phyloP scores from a whole-genome alignment of 495 filamentous ascomycete species.

The Chaetomium tenue region DNA sequence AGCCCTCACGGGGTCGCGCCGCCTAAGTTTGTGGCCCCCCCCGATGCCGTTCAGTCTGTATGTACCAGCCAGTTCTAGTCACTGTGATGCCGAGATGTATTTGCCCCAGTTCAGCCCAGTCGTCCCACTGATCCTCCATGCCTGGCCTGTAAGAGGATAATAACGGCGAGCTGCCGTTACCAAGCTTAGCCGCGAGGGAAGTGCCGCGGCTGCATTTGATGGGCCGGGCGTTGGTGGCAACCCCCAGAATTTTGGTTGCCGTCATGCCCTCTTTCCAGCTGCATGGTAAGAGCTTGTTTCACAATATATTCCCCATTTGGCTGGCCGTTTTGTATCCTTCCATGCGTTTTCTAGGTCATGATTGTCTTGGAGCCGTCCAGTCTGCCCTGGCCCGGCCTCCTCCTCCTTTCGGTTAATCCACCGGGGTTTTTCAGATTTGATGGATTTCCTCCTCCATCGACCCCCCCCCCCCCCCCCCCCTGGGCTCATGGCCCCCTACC shows the following conservation, averaged over 20 bases:
- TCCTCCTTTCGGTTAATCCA: conserved; percentile 43
- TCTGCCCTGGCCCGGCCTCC: conserved; percentile 30
- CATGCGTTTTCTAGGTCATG: conserved; percentile 44
- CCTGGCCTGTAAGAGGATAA: conserved; percentile 11
- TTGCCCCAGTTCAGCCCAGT: conserved; percentile 13
- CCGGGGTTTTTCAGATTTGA: conserved; percentile 35
- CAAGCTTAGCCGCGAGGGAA: conserved; percentile 24
- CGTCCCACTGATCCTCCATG: conserved; percentile 16
- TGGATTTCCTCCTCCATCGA: conserved; percentile 31
- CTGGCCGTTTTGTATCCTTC: conserved; percentile 47
- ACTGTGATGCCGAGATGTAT: conserved; percentile 6
- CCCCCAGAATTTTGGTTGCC: conserved; percentile 41
- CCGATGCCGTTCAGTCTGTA: neutral
- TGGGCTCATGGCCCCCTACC: conserved; percentile 41
- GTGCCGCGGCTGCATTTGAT: conserved; percentile 25
- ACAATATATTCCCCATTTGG: conserved; percentile 46
- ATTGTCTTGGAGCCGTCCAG: conserved; percentile 35
- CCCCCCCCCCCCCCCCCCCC: conserved; percentile 31
- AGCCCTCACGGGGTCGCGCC: neutral
- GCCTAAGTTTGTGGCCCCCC: neutral
- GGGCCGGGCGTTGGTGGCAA: conserved; percentile 19
- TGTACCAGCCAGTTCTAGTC: neutral
- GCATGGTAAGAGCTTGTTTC: conserved; percentile 51
- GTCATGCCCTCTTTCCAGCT: conserved; percentile 48
- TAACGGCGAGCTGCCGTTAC: conserved; percentile 16